Base-by-base conservation (phyloP, 768 basidiomycete genomes). In the Panellus pusillus region DNA sequence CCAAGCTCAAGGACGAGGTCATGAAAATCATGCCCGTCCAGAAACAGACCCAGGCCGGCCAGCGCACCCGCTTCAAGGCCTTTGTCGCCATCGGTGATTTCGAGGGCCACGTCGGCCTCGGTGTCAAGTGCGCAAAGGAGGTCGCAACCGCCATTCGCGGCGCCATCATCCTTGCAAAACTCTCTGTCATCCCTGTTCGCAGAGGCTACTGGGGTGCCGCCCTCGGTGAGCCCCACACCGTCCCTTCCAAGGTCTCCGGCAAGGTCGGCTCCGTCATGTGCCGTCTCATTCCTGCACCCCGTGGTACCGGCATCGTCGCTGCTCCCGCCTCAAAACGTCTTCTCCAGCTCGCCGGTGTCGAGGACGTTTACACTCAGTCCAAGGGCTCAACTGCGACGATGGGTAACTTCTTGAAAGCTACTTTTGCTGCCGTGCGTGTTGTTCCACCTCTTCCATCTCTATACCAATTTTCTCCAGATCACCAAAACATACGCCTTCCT, bases 1-100 rank as follows among this genome's bases (percentile, higher is more conserved):
- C 97, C 65, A 91, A 92, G 72, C 90, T 99, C 77, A 99, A 99
- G 83, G 97, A 95, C 65, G 94, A 97, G 73, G 97, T 99, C 62
- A 99, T 99, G 97, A 96, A 95, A 74, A 98, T 99, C 72, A 94
- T 94, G 88, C 97, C 97, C 63, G 97, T 99, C 52, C 97, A 98
- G 79, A 99, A 99, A 78, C 97, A 99, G 76, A 99, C 97, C 57
- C 94, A 93, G 69, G 97, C 97, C 65, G 97, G 97, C 73, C 97
- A 99, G 76, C 91, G 97, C 65, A 99, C 97, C 56, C 91, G 97
- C 61, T 99, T 99, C 87, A 98, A 99, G 79, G 97, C 97, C 24
- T 98, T 98, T 77, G 97, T 98, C 66, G 97, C 97, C 57, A 97
- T 99, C 67, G 97, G 97, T 70, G 97, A 99, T 78, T 92, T 86